Conservation (phyloP, 2,329 filamentous ascomycete species). For the Sclerotinia spermophila region DNA sequence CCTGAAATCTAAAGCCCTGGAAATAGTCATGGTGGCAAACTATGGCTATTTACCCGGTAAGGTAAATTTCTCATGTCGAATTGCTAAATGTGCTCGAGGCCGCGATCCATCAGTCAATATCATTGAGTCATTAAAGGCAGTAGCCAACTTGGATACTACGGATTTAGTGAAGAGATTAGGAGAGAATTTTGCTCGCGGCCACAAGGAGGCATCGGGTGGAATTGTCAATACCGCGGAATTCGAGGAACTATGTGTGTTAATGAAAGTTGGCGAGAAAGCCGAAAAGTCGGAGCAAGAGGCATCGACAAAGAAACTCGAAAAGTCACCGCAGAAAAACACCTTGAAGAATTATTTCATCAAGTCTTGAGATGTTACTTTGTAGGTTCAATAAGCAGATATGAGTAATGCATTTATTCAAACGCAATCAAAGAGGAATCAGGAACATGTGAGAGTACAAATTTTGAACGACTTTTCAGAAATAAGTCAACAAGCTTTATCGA, state of each 20-base stretch:
- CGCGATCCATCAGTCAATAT: conserved; percentile 58
- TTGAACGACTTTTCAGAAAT: neutral
- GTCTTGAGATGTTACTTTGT: conserved; percentile 14
- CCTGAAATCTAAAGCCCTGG: conserved; percentile 54
- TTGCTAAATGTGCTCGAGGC: conserved; percentile 53
- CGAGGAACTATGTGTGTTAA: conserved; percentile 57
- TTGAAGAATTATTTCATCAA: conserved; percentile 54
- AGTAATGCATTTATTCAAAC: neutral
- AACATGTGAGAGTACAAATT: neutral
- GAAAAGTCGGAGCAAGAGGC: conserved; percentile 37
- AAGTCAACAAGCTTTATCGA: neutral
- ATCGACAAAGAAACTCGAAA: conserved; percentile 38
- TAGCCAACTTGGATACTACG: conserved; percentile 45
- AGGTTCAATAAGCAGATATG: neutral
- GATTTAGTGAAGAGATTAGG: conserved; percentile 49
- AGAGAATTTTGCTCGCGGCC: conserved; percentile 61
- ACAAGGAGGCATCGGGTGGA: conserved; percentile 65
- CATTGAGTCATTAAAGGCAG: conserved; percentile 52
- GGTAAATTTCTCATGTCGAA: conserved; percentile 65
- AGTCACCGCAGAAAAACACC: conserved; percentile 49
- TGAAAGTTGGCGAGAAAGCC: conserved; percentile 55
- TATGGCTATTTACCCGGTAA: conserved; percentile 59
- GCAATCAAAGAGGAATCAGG: neutral
- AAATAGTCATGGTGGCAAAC: conserved; percentile 65
- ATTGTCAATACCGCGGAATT: conserved; percentile 59